Conservation (phyloP, 257 asterid species). For the Ballota nigra region DNA sequence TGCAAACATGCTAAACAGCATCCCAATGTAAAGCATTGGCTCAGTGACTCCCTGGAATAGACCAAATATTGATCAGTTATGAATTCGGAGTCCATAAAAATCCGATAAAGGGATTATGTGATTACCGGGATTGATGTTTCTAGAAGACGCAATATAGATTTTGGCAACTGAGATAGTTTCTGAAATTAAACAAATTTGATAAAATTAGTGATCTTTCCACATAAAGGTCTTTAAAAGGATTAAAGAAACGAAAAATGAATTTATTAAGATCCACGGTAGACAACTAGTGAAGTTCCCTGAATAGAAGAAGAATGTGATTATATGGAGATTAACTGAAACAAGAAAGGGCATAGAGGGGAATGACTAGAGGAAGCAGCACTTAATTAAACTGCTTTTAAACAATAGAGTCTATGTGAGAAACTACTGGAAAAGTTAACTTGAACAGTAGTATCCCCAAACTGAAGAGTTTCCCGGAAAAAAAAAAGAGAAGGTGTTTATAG, state of each 20-base stretch:
- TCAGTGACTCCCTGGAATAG: constrained; percentile 93
- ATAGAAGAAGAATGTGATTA: constrained; percentile 2
- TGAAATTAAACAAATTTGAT: constrained; percentile 37
- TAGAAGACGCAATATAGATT: constrained; percentile 83
- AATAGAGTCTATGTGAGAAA: not conserved
- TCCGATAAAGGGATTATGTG: constrained; percentile 8
- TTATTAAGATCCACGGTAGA: not conserved
- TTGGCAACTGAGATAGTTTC: constrained; percentile 86
- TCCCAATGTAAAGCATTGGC: constrained; percentile 98
- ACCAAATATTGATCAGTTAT: constrained; percentile 22
- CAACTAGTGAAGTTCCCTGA: constrained; percentile 15
- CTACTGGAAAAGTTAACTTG: not conserved
- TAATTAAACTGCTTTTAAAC: not conserved
- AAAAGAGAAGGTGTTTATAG: not conserved
- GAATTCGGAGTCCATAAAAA: not conserved
- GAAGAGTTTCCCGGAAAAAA: not conserved
- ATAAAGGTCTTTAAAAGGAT: not conserved
- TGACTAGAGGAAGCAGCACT: not conserved
- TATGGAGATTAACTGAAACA: not conserved
- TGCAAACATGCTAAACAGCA: constrained; percentile 98
- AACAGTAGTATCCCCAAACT: not conserved
- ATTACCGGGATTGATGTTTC: constrained; percentile 86
- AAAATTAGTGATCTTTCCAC: constrained; percentile 20
- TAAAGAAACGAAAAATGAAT: not conserved
- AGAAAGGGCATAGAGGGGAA: constrained; percentile 1